Percentiles rank a stretch among this genome's conserved stretches.
Evolutionary conservation across 2,329 filamentous ascomycete species (phyloP).

Genomic region (Graphilbum fragrans): DNA sequence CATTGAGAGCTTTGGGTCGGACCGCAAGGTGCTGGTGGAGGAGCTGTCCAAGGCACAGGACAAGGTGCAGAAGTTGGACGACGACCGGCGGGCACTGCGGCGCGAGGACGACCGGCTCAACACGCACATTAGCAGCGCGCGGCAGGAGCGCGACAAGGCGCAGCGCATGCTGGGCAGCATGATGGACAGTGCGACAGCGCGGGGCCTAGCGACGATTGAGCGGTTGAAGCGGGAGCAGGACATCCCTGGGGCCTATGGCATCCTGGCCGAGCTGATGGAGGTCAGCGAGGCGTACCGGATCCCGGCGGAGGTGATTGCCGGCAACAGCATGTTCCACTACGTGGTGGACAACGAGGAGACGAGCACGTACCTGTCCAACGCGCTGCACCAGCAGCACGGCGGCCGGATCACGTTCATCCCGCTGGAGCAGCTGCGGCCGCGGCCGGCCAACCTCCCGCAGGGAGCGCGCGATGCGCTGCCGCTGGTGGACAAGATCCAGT

Average conservation of each 20-base stretch:
- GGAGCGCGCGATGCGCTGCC: constrained; percentile 72
- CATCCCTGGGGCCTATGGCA: constrained; percentile 81
- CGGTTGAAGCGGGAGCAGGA: constrained; percentile 69
- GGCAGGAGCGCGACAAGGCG: constrained; percentile 63
- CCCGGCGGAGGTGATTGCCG: constrained; percentile 86
- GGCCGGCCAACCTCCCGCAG: constrained; percentile 64
- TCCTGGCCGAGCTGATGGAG: constrained; percentile 82
- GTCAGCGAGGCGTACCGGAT: constrained; percentile 76
- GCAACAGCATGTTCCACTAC: constrained; percentile 88
- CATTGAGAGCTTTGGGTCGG: constrained; percentile 68
- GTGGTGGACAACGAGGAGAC: constrained; percentile 88
- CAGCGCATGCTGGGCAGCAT: constrained; percentile 69
- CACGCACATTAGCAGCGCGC: constrained; percentile 62
- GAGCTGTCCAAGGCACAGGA: constrained; percentile 69
- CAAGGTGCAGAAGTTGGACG: constrained; percentile 63
- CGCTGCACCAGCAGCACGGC: constrained; percentile 64
- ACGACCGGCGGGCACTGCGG: constrained; percentile 78
- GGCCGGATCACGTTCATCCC: constrained; percentile 94
- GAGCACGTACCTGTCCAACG: constrained; percentile 68
- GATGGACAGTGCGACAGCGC: constrained; percentile 81
- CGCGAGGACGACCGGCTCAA: constrained; percentile 82
- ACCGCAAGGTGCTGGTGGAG: constrained; percentile 59
- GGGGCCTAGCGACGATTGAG: constrained; percentile 77
- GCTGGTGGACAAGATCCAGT: constrained; percentile 74
- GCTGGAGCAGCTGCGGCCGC: constrained; percentile 65